Evolutionary conservation across 2,329 filamentous ascomycete genomes (phyloP).

Genomic region (Penicillium sp.): DNA sequence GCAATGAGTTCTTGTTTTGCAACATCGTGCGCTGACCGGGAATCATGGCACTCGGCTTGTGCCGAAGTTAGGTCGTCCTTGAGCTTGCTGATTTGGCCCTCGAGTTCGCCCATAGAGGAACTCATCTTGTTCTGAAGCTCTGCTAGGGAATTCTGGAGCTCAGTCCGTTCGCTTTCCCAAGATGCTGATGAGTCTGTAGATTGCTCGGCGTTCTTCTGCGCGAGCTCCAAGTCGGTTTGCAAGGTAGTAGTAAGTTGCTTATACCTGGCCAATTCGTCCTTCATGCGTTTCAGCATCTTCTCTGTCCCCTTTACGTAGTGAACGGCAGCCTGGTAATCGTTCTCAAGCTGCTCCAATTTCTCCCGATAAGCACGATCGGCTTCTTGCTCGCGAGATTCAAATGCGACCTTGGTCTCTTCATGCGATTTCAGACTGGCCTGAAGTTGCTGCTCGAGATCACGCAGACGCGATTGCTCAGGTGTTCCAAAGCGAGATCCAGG

Average conservation of each 20-base stretch:
- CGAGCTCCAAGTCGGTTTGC: slow-evolving; percentile 72
- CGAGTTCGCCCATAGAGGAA: slow-evolving; percentile 62
- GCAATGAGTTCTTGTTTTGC: slow-evolving; percentile 55
- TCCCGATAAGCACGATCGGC: slow-evolving; percentile 87
- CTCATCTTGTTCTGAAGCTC: slow-evolving; percentile 66
- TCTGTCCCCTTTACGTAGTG: slow-evolving; percentile 98
- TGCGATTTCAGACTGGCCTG: slow-evolving; percentile 72
- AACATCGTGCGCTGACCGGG: slow-evolving; percentile 55
- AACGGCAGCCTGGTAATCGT: slow-evolving; percentile 95
- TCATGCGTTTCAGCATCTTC: slow-evolving; percentile 98
- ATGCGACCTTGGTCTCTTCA: slow-evolving; percentile 75
- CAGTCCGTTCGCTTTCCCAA: slow-evolving; percentile 71
- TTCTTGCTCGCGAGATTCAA: slow-evolving; percentile 76
- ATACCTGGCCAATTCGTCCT: slow-evolving; percentile 90
- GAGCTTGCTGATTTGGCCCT: slow-evolving; percentile 65
- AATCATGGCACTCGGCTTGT: slow-evolving; percentile 65
- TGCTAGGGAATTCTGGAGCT: slow-evolving; percentile 65
- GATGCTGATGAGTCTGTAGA: slow-evolving; percentile 45
- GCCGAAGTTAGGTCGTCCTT: slow-evolving; percentile 65
- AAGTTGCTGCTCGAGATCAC: slow-evolving; percentile 85
- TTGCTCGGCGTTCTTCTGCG: slow-evolving; percentile 52
- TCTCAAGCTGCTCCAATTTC: slow-evolving; percentile 89
- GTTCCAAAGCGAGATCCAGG: slow-evolving; percentile 71
- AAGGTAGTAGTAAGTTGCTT: slow-evolving; percentile 81
- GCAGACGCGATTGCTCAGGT: slow-evolving; percentile 73